These are phyloP conservation scores for Articulospora tetracladia DNA, from an alignment of 495 filamentous ascomycete genomes.

Conservation along the genomic window DNA sequence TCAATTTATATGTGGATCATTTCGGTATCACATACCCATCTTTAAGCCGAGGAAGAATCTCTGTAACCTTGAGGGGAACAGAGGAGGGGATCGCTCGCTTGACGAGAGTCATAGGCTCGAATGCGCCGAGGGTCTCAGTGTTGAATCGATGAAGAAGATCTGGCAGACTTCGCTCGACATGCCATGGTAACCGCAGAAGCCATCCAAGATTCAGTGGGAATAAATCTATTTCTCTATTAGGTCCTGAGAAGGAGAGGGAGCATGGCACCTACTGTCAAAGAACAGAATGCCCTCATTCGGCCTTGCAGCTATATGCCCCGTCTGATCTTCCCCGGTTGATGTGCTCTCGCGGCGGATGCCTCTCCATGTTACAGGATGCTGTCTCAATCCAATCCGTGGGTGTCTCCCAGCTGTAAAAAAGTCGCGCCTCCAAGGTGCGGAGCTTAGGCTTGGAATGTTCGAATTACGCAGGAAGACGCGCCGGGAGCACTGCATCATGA, in stretches of 20 bases:
- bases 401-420: slow-evolving; percentile 14
- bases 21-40: slow-evolving; percentile 51
- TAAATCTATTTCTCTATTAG: slow-evolving; percentile 53
- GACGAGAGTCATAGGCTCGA: slow-evolving; percentile 62
- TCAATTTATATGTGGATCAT: background rate
- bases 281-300: slow-evolving; percentile 80
- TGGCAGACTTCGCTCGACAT: slow-evolving; percentile 48
- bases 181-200: slow-evolving; percentile 55
- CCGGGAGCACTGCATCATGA: slow-evolving; percentile 23
- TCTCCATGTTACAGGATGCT: slow-evolving; percentile 5
- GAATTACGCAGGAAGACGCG: slow-evolving; percentile 31
- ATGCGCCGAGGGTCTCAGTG: slow-evolving; percentile 48
- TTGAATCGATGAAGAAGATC: slow-evolving; percentile 62
- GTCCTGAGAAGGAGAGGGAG: background rate
- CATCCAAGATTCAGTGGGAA: slow-evolving; percentile 77
- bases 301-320: slow-evolving; percentile 70
- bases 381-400: background rate
- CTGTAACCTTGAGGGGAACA: slow-evolving; percentile 64
- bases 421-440: background rate
- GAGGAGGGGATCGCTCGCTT: slow-evolving; percentile 54
- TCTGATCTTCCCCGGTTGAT: slow-evolving; percentile 47
- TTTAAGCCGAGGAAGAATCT: slow-evolving; percentile 77
- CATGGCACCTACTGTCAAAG: slow-evolving; percentile 72
- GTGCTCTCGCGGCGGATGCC: slow-evolving; percentile 35
- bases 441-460: slow-evolving; percentile 28